These are phyloP conservation scores for Colletotrichum chrysophilum DNA, from an alignment of 2,329 filamentous ascomycete genomes.

Conservation along the genomic window DNA sequence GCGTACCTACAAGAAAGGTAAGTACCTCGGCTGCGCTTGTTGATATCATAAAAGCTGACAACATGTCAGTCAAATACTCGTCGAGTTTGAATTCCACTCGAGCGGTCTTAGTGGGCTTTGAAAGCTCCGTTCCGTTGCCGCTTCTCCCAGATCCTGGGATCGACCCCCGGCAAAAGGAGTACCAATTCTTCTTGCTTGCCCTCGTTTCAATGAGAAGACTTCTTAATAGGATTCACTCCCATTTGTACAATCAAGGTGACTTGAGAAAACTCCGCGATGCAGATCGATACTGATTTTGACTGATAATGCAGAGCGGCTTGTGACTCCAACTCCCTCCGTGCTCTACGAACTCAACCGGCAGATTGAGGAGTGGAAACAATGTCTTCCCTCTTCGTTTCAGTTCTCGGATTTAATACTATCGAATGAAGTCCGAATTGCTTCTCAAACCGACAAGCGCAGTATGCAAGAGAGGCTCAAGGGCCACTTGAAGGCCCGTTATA, in stretches of 20 bases:
- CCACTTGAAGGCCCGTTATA: not conserved
- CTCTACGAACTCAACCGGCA: not conserved
- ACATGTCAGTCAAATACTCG: not conserved
- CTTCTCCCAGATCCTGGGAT: not conserved
- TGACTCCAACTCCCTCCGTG: not conserved
- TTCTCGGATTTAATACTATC: not conserved
- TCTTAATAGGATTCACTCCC: not conserved
- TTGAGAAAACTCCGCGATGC: not conserved
- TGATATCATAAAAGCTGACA: not conserved
- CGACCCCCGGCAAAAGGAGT: not conserved
- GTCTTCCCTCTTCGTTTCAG: not conserved
- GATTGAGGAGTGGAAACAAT: not conserved
- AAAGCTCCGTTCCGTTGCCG: not conserved
- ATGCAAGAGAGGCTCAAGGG: not conserved
- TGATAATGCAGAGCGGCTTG: not conserved
- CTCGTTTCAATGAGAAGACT: not conserved
- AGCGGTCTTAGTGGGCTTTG: not conserved
- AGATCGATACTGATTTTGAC: not conserved
- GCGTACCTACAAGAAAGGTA: not conserved
- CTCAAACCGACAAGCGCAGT: not conserved
- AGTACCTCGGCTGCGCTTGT: not conserved
- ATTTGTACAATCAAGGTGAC: not conserved
- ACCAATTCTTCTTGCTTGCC: not conserved
- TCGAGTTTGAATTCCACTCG: not conserved
- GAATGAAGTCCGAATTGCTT: not conserved